Evolutionary conservation across 805 yeast genomes (phyloP), one percentile per base, ranked within the genome.

Genomic region (Suhomyces faveliae): DNA sequence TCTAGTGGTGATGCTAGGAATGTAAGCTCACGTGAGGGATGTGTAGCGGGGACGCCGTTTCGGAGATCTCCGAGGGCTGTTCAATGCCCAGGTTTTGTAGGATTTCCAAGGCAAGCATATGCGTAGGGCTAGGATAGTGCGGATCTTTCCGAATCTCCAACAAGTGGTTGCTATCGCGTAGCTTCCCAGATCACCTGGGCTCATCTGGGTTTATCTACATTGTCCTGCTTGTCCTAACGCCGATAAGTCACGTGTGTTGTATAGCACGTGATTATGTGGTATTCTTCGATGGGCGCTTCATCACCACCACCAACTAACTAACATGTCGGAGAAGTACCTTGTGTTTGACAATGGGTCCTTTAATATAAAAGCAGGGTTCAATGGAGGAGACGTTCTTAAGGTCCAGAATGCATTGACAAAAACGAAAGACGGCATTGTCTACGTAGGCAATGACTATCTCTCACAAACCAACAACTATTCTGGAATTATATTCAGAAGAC

Each of bases 281-380:
- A 33, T 12, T 15, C 7, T 12, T 15, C 12, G 21, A 33, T 33
- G 37, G 12, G 30, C 30, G 15, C 30, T 27, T 5, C 30, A 27
- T 9, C 30, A 12, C 30, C 15, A 27, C 12, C 30, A 1, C 15
- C n/a, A n/a, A 27, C 30, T 27, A 27, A 13, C 30, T 9, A 30
- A 11, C 37, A 41, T 40, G 44, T 45, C 43, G 8, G 39, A 46
- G 12, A 30, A 49, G 43, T 38, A 61, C 54, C 53, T 92, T 22
- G 81, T 94, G 4, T 67, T 94, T 12, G 99, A 94, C 59, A 94
- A 94, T 72, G 99, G 99, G 0, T 84, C 96, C 0, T 87, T 87
- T 61, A 81, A 81, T 50, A 77, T 94, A 46, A 92, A 92, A 60
- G 73, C 72, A 2, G 71, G 70, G 1, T 61, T 63, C 41, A 59